Evolutionary conservation across 371 early-diverging fungal species (phyloP), one percentile per base, ranked within the genome.

Genomic region (Apophysomyces ossiformis): DNA sequence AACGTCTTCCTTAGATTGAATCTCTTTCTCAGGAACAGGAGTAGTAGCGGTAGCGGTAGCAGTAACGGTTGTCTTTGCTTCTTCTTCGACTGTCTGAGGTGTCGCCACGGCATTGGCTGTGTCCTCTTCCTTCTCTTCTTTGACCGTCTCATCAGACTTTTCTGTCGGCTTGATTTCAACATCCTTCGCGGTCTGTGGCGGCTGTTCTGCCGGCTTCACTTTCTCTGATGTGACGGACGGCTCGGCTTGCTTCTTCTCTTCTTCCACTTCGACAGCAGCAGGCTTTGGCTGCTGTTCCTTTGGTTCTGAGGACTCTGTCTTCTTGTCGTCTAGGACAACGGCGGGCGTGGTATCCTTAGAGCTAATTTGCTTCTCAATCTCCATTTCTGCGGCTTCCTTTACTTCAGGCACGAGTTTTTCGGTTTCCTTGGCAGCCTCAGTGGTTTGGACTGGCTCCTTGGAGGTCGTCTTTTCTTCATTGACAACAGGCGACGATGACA

Each of bases 401-500:
- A 11, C 54, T 7, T 21, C 21, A 8, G 32, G 39, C n/a, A 37
- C 38, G 13, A 7, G 38, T 36, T 58, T 58, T 13, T 58, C 37
- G 18, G 37, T 13, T 16, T 58, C 21, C 58, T 54, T 54, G 54
- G 9, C n/a, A 2, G n/a, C 21, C 54, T 13, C 16, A 16, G 54
- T 9, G n/a, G 54, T 9, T 35, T 45, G 35, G 9, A 35, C 62
- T 7, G 41, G 11, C 13, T 41, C 41, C 1, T 41, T 0, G 1
- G 13, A 41, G 2, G 41, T 11, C 41, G 8, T 41, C 13, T 41
- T 13, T 41, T 41, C 41, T 41, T 67, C 61, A 35, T 67, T 50
- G 54, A 50, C 54, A 50, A 50, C 54, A 26, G 32, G 32, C 32
- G 32, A 26, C 0, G 35, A 44, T n/a, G 46, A n/a, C 58, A 32